A percentile compares a stretch with the other conserved stretches of the same genome.
Conservation (phyloP, 371 early-diverging fungal genomes). For the Mucor lusitanicus region DNA sequence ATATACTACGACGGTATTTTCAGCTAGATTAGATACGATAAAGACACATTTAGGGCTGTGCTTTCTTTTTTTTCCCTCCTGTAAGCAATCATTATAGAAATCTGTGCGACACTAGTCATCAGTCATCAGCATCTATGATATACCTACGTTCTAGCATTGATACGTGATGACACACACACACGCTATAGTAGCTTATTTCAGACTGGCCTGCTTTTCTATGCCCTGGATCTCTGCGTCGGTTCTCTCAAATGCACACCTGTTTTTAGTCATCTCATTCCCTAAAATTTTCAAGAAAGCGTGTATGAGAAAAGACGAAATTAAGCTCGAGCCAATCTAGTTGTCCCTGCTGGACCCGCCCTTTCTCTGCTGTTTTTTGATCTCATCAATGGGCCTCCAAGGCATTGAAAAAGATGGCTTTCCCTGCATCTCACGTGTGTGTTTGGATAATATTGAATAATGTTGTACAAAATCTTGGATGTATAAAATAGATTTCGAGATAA, state of each 20-base stretch:
- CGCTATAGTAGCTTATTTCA: background rate
- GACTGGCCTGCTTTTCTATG: background rate
- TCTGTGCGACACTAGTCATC: background rate
- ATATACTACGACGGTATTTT: background rate
- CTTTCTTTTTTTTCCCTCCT: background rate
- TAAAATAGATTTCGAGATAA: background rate
- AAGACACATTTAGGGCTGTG: background rate
- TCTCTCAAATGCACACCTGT: background rate
- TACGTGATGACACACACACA: background rate
- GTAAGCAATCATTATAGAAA: too few relatives aligned
- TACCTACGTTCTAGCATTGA: background rate
- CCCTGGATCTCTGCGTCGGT: background rate
- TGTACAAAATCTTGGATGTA: constrained; percentile 11
- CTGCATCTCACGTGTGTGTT: constrained; percentile 14
- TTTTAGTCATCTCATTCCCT: background rate
- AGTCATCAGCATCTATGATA: background rate
- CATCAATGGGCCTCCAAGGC: background rate
- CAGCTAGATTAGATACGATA: background rate
- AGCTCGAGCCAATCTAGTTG: constrained; percentile 2
- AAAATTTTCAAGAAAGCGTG: background rate
- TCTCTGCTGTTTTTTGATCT: constrained; percentile 12
- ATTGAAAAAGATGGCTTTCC: background rate
- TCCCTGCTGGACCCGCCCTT: background rate
- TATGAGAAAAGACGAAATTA: constrained; percentile 4
- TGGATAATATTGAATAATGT: constrained; percentile 5